These are phyloP conservation scores for Lojkania enalia DNA, from an alignment of 2,329 filamentous ascomycete genomes.

Conservation along the genomic window DNA sequence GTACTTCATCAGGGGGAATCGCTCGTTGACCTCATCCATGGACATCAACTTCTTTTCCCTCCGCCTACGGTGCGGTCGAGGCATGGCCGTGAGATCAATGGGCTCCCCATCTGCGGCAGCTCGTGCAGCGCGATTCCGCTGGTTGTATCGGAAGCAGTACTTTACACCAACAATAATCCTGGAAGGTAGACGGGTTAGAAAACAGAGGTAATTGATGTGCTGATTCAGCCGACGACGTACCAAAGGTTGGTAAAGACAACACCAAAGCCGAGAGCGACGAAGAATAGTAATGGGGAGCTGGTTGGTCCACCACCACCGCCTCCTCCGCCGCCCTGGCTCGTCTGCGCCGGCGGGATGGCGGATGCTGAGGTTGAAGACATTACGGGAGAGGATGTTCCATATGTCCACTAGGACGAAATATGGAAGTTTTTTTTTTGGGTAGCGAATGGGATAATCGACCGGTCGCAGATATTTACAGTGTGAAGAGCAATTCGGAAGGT, in stretches of 20 bases:
- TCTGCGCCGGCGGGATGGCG: slow-evolving; percentile 15
- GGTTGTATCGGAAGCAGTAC: slow-evolving; percentile 98
- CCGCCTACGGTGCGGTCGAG: slow-evolving; percentile 79
- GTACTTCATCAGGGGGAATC: slow-evolving; percentile 95
- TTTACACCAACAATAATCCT: slow-evolving; percentile 99
- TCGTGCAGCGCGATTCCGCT: slow-evolving; percentile 80
- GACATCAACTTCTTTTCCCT: slow-evolving; percentile 99
- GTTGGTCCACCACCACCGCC: slow-evolving; percentile 55
- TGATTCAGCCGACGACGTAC: slow-evolving; percentile 58
- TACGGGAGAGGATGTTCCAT: slow-evolving; percentile 22
- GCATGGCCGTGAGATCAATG: slow-evolving; percentile 85
- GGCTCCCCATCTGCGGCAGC: slow-evolving; percentile 76
- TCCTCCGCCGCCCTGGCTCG: slow-evolving; percentile 19
- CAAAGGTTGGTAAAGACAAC: slow-evolving; percentile 99
- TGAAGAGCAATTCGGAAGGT: slow-evolving; percentile 10
- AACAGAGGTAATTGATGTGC: slow-evolving; percentile 4
- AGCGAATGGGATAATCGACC: slow-evolving; percentile 1
- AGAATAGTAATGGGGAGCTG: slow-evolving; percentile 81
- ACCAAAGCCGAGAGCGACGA: slow-evolving; percentile 93
- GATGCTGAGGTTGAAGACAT: slow-evolving; percentile 27
- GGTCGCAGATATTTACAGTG: slow-evolving; percentile 16
- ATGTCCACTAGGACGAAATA: slow-evolving; percentile 14
- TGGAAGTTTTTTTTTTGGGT: not conserved
- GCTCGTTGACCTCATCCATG: slow-evolving; percentile 98
- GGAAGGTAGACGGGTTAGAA: slow-evolving; percentile 28